A percentile compares a stretch with the other conserved stretches of the same genome.
Conservation (phyloP, 192 early-diverging fungal species). For the Pilobolus umbonatus region DNA sequence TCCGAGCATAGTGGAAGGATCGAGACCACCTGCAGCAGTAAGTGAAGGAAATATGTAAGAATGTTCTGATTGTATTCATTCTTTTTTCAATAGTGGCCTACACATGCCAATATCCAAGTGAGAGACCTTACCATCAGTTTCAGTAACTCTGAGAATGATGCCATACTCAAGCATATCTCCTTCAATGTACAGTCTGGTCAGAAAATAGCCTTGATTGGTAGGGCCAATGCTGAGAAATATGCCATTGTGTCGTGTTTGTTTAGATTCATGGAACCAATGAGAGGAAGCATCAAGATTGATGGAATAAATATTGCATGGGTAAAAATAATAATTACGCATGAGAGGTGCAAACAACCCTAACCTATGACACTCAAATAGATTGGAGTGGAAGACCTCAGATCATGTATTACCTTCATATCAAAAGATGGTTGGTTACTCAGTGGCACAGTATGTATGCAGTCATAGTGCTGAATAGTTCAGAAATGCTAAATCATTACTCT, state of each 20-base stretch:
- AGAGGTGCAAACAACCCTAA: neutral
- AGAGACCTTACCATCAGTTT: constrained; percentile 62
- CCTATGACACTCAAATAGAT: constrained; percentile 29
- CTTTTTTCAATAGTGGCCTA: constrained; percentile 47
- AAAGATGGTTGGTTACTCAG: constrained; percentile 66
- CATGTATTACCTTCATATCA: constrained; percentile 69
- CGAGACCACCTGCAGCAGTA: constrained; percentile 42
- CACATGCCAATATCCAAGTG: constrained; percentile 54
- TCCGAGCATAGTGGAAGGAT: constrained; percentile 45
- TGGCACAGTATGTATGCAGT: constrained; percentile 61
- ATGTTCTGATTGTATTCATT: neutral
- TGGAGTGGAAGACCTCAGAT: constrained; percentile 71
- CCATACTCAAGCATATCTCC: constrained; percentile 23
- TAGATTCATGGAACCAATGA: constrained; percentile 64
- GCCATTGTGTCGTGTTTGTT: constrained; percentile 64
- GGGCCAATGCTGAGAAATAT: constrained; percentile 69
- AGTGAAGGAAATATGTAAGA: neutral
- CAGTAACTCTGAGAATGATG: constrained; percentile 39
- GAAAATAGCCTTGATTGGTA: constrained; percentile 85
- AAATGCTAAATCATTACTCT: neutral
- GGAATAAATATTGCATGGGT: constrained; percentile 61
- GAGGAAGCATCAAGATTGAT: constrained; percentile 68
- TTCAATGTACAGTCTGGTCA: constrained; percentile 62
- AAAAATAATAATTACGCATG: neutral
- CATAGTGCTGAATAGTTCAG: neutral